Evolutionary conservation across 164 flowering plant species (phyloP), one percentile per base, ranked within the genome.

Genomic region (Aristolochia contorta): DNA sequence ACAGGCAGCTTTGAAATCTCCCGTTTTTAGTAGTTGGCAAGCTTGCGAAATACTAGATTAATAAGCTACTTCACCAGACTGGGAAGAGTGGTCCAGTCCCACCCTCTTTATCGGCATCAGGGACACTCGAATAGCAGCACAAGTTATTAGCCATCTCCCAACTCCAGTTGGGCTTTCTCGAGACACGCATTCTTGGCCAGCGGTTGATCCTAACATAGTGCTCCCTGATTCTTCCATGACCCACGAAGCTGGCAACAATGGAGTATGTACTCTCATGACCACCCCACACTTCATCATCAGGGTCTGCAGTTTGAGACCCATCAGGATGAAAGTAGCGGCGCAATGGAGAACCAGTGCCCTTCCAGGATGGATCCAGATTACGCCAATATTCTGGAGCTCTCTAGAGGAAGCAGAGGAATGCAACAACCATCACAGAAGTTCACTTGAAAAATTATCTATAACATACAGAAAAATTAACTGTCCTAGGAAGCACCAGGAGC

Each of bases 151-250:
- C 74, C 81, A 89, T 70, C 63, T 76, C 84, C 93, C 96, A 89
- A 69, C 94, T 76, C 97, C 95, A 87, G 70, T 90, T 90, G 24
- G 65, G 59, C 53, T 77, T 87, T 70, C 95, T 77, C 12, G 62
- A 60, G 47, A 90, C 79, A 2, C 32, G 48, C 80, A 90, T 58
- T 7, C 41, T 71, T 0, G 86, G 92, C 90, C 94, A 84, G 47
- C 94, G 74, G 75, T 87, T 87, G 50, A 90, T 84, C 69, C 97
- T 71, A 20, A 90, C 92, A 62, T 90, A 90, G 63, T 87, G 89
- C 53, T 77, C 75, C 72, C 94, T 72, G 56, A 90, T 84, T 45
- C 58, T 78, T 55, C 81, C 85, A 15, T 74, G 84, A 27, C 63
- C 83, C 37, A 81, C 62, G 25, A 85, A 58, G 60, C 86, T 78